Evolutionary conservation across 2,329 filamentous ascomycete species (phyloP).

Genomic region (Fusarium sp.): DNA sequence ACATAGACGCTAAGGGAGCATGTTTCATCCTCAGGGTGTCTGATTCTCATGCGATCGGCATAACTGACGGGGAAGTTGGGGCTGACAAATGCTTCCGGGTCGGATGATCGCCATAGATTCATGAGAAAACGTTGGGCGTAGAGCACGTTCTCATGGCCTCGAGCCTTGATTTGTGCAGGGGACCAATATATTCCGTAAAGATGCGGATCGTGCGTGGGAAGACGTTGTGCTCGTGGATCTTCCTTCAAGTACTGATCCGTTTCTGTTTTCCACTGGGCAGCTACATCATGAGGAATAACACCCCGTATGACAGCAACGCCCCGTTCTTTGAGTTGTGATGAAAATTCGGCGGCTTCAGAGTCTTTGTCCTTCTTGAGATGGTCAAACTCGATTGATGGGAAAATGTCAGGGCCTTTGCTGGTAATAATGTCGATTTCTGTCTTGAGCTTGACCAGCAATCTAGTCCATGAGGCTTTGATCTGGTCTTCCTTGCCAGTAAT

Average conservation of each 20-base stretch:
- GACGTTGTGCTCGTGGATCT: slow-evolving; percentile 56
- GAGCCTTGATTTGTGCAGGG: slow-evolving; percentile 54
- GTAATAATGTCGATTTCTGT: slow-evolving; percentile 54
- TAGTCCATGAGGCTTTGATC: slow-evolving; percentile 54
- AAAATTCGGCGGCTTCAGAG: slow-evolving; percentile 43
- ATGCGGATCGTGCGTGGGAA: slow-evolving; percentile 49
- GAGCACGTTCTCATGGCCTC: slow-evolving; percentile 56
- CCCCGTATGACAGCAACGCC: slow-evolving; percentile 50
- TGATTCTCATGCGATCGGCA: slow-evolving; percentile 70
- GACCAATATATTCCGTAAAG: slow-evolving; percentile 57
- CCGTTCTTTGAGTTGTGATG: slow-evolving; percentile 44
- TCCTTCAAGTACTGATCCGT: slow-evolving; percentile 64
- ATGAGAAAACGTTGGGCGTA: slow-evolving; percentile 61
- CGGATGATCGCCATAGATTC: slow-evolving; percentile 47
- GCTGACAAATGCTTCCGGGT: slow-evolving; percentile 59
- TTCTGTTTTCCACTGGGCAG: slow-evolving; percentile 61
- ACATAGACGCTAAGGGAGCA: slow-evolving; percentile 70
- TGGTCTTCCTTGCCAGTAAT: slow-evolving; percentile 53
- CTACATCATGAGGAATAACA: slow-evolving; percentile 47
- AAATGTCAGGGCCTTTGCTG: slow-evolving; percentile 48
- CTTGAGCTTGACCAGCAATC: slow-evolving; percentile 53
- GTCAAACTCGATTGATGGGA: slow-evolving; percentile 58
- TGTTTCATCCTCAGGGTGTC: slow-evolving; percentile 61
- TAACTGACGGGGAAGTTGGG: slow-evolving; percentile 66
- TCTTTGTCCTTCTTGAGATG: slow-evolving; percentile 50